Conservation (phyloP, 345 rosid genomes). For the Eucalyptus caleyi region DNA sequence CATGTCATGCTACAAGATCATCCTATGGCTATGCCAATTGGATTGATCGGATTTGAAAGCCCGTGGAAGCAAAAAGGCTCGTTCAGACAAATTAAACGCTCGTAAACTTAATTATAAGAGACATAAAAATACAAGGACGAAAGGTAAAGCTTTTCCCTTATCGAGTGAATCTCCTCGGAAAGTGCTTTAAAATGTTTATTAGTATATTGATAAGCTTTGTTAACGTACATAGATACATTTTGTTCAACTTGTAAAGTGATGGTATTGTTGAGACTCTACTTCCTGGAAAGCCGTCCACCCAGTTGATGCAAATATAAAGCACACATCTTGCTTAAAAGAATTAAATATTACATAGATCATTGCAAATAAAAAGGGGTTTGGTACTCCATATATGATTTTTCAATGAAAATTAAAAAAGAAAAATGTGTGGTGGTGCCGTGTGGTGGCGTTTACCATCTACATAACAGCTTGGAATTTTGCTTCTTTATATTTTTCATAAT, state of each 20-base stretch:
- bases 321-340: not conserved
- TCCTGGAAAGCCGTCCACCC: not conserved
- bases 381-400: not conserved
- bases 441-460: not conserved
- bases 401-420: not conserved
- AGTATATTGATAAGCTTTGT: not conserved
- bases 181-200: not conserved
- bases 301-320: not conserved
- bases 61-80: fast-evolving
- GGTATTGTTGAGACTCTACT: not conserved
- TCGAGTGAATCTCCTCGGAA: not conserved
- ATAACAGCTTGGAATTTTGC: not conserved
- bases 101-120: not conserved
- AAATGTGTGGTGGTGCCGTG: not conserved
- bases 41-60: not conserved
- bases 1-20: not conserved
- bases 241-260: not conserved
- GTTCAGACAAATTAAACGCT: fast-evolving
- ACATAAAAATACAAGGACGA: fast-evolving
- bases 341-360: not conserved
- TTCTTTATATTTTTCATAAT: not conserved
- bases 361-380: not conserved
- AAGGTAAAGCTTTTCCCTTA: not conserved
- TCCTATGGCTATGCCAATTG: not conserved
- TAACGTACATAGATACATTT: not conserved